Percentiles rank a stretch among this genome's conserved stretches.
Evolutionary conservation across 2,329 filamentous ascomycete species (phyloP).

Genomic region (Dothistroma septosporum): DNA sequence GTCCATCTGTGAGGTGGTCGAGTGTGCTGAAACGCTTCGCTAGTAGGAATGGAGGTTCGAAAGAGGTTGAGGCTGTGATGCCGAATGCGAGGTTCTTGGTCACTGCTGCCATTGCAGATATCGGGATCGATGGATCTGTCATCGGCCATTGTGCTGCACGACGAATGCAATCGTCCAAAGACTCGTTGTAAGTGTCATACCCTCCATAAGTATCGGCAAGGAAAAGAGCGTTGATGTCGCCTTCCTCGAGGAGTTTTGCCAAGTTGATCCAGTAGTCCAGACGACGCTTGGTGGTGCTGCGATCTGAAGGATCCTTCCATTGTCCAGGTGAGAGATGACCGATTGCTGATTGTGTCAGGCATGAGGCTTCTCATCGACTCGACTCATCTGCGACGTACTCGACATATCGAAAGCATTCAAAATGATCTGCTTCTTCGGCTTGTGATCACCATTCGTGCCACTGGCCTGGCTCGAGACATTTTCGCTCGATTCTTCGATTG

Average conservation of each 20-base stretch:
- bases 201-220: constrained; percentile 63
- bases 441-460: not conserved
- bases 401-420: constrained; percentile 45
- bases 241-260: constrained; percentile 58
- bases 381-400: not conserved
- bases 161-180: constrained; percentile 45
- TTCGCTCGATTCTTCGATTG: not conserved
- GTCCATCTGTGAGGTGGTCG: constrained; percentile 58
- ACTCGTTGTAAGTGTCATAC: constrained; percentile 57
- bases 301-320: constrained; percentile 63
- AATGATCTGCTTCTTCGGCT: constrained; percentile 33
- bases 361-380: no score
- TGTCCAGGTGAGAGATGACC: constrained; percentile 63
- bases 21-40: constrained; percentile 60
- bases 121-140: constrained; percentile 61
- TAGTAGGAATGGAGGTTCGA: constrained; percentile 59
- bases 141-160: constrained; percentile 62
- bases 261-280: constrained; percentile 62
- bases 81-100: constrained; percentile 61
- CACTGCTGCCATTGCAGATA: constrained; percentile 63
- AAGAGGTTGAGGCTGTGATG: constrained; percentile 60
- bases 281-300: constrained; percentile 57
- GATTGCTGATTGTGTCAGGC: constrained; percentile 6
- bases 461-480: not conserved
- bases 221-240: constrained; percentile 62